A percentile compares a stretch with the other conserved stretches of the same genome.
phyloP scores from a whole-genome alignment of 129 eudicot species.

The Chrysanthemum seticuspe region DNA sequence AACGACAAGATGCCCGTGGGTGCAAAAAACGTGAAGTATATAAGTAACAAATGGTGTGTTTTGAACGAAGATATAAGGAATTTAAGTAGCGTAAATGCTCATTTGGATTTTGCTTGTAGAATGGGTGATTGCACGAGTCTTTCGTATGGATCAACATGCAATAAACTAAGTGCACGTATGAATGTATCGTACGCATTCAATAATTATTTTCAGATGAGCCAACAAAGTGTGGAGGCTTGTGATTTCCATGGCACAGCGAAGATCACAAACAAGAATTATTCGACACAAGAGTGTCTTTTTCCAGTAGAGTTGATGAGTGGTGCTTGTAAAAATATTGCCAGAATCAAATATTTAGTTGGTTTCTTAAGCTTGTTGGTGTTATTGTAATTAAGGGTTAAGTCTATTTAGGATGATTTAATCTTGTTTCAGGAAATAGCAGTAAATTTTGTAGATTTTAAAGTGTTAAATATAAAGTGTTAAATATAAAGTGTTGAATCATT shows the following conservation, averaged over 20 bases:
- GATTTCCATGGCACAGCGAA: not conserved
- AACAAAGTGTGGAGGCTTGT: constrained; percentile 12
- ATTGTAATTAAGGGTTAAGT: not conserved
- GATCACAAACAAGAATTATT: not conserved
- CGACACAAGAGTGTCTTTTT: constrained; percentile 24
- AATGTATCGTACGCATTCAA: constrained; percentile 11
- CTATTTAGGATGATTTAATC: not conserved
- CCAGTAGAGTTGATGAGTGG: constrained; percentile 38
- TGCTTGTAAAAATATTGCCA: not conserved
- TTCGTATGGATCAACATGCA: constrained; percentile 5
- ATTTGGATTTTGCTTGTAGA: constrained; percentile 1
- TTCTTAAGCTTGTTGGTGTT: constrained; percentile 24
- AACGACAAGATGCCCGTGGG: not conserved
- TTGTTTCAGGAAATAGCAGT: not conserved
- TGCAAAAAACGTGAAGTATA: constrained; percentile 1
- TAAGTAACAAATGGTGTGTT: not conserved
- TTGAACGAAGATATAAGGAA: not conserved
- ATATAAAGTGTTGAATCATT: too few species aligned
- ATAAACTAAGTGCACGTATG: not conserved
- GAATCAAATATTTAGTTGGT: constrained; percentile 13
- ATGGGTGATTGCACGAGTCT: constrained; percentile 12
- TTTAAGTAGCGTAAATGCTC: not conserved
- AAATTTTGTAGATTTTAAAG: not conserved
- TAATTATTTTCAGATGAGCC: constrained; percentile 4
- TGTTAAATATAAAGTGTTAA: too few species aligned